phyloP scores from a whole-genome alignment of 495 filamentous ascomycete genomes.

The Pyronema omphalodes region DNA sequence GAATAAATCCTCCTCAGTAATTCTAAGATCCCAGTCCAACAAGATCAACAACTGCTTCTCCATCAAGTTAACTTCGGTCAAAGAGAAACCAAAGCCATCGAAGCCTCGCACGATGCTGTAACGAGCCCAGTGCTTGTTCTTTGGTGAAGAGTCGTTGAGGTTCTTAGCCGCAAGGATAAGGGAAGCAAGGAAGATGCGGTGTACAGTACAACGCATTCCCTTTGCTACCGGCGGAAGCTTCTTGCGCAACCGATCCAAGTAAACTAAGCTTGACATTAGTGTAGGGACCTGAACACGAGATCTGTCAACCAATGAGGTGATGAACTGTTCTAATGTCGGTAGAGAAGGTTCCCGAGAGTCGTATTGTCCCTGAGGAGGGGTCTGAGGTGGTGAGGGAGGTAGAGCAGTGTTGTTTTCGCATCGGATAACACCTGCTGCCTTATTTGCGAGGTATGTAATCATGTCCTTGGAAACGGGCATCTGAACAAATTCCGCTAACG shows the following conservation, averaged over 20 bases:
- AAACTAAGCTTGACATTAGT: conserved; percentile 89
- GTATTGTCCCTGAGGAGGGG: conserved; percentile 38
- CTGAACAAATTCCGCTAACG: conserved; percentile 78
- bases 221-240: conserved; percentile 86
- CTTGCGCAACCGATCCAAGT: conserved; percentile 64
- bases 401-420: conserved; percentile 52
- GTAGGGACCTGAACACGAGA: conserved; percentile 96
- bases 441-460: conserved; percentile 66
- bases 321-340: conserved; percentile 75
- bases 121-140: conserved; percentile 98
- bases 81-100: conserved; percentile 73
- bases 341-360: conserved; percentile 32
- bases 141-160: conserved; percentile 77
- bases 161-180: conserved; percentile 67
- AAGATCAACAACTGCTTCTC: conserved; percentile 92
- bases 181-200: conserved; percentile 68
- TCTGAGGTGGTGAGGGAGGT: conserved; percentile 49
- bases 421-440: conserved; percentile 73
- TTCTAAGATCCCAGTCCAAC: conserved; percentile 78
- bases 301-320: conserved; percentile 68
- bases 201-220: conserved; percentile 90
- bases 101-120: conserved; percentile 63
- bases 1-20: conserved; percentile 70
- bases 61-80: conserved; percentile 95
- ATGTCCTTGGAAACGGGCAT: conserved; percentile 63